phyloP scores from a whole-genome alignment of 2,329 filamentous ascomycete species.

The Akanthomyces lecanii region DNA sequence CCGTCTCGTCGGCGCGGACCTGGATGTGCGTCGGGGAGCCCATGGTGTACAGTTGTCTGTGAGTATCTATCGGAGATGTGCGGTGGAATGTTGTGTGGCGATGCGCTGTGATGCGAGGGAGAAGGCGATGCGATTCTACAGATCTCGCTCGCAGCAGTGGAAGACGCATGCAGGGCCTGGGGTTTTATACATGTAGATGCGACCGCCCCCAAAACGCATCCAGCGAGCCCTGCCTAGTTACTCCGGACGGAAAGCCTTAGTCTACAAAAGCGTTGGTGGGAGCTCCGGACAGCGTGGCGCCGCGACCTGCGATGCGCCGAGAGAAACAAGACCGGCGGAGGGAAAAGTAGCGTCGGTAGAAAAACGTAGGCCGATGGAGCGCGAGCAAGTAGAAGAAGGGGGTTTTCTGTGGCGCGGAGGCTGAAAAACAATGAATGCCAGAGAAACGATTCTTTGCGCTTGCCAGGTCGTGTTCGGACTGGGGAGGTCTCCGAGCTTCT shows the following conservation, averaged over 20 bases:
- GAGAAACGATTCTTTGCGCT: background rate
- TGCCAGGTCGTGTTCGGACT: background rate
- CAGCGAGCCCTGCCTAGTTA: background rate
- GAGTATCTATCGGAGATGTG: background rate
- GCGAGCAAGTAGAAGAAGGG: background rate
- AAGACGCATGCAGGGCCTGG: background rate
- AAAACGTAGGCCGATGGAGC: background rate
- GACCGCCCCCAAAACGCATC: background rate
- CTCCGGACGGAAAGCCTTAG: too few species aligned
- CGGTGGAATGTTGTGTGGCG: background rate
- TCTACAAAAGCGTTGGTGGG: background rate
- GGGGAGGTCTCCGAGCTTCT: background rate
- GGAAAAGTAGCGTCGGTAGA: background rate
- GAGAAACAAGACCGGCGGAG: background rate
- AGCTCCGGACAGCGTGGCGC: background rate
- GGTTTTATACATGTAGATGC: background rate
- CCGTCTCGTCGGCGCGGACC: slow-evolving; percentile 46
- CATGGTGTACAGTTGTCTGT: slow-evolving; percentile 30
- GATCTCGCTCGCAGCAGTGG: background rate
- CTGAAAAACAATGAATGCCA: background rate
- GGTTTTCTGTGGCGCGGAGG: background rate
- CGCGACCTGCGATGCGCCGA: background rate
- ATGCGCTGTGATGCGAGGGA: background rate
- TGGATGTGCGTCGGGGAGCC: slow-evolving; percentile 46
- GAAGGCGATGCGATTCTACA: background rate